phyloP scores from a whole-genome alignment of 106 monocot genomes.

The Dioscorea zingiberensis region DNA sequence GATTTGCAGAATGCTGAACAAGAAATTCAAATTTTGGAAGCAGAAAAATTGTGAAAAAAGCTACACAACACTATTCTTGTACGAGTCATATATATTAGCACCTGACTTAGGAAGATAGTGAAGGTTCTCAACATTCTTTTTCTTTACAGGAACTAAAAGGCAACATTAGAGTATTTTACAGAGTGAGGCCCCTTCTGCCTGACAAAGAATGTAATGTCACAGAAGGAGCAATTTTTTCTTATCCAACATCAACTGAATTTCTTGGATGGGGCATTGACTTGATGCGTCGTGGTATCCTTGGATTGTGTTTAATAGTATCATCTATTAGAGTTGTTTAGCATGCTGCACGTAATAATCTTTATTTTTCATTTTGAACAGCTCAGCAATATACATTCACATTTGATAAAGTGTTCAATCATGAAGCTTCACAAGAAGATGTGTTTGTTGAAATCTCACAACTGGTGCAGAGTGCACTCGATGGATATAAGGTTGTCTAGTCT shows the following conservation, averaged over 20 bases:
- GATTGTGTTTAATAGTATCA: not conserved
- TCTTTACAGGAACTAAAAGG: conserved; percentile 82
- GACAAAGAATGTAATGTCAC: conserved; percentile 27
- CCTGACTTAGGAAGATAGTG: not conserved
- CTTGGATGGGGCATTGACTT: conserved; percentile 74
- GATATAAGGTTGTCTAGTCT: conserved; percentile 64
- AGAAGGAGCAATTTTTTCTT: conserved; percentile 53
- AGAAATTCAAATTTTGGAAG: conserved; percentile 59
- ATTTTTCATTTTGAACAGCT: conserved; percentile 30
- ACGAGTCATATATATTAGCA: not conserved
- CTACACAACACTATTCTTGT: conserved; percentile 94
- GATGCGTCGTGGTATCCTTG: conserved; percentile 41
- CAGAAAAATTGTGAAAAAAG: conserved; percentile 68
- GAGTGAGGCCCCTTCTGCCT: conserved; percentile 62
- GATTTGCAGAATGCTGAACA: conserved; percentile 46
- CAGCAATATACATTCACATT: conserved; percentile 75
- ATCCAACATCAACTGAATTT: conserved; percentile 60
- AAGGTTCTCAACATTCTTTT: not conserved
- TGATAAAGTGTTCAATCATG: conserved; percentile 85
- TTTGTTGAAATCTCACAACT: conserved; percentile 95
- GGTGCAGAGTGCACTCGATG: conserved; percentile 96
- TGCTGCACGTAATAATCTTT: not conserved
- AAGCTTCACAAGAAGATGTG: conserved; percentile 69
- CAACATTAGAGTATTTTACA: conserved; percentile 90
- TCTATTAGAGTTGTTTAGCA: not conserved